Percentiles rank a stretch among this genome's conserved stretches.
phyloP scores from a whole-genome alignment of 768 basidiomycete genomes.

The Multifurca ochricompacta region DNA sequence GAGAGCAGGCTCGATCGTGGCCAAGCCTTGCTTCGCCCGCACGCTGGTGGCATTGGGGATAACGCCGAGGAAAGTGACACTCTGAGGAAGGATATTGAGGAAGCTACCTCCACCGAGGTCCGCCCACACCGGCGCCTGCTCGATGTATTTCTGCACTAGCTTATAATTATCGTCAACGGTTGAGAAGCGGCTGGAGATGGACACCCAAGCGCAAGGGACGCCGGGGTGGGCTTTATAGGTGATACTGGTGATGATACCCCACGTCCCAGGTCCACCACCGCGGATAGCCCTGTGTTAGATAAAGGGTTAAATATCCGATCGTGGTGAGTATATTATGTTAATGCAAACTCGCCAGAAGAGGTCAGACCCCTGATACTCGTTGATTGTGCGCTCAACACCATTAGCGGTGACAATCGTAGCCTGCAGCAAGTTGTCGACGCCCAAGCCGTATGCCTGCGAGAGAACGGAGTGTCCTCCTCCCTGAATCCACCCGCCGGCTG shows the following conservation, averaged over 20 bases:
- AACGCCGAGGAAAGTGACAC: neutral
- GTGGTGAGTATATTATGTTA: neutral
- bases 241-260: constrained; percentile 11
- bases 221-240: constrained; percentile 16
- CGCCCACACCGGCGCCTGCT: neutral
- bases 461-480: constrained; percentile 28
- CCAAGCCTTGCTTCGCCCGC: too few species aligned
- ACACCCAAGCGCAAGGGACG: neutral
- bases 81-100: neutral
- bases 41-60: neutral
- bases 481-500: constrained; percentile 30
- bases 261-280: constrained; percentile 10
- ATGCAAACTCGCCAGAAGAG: constrained; percentile 23
- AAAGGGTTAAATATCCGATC: neutral
- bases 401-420: constrained; percentile 28
- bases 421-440: constrained; percentile 27
- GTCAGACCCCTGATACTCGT: constrained; percentile 24
- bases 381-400: constrained; percentile 25
- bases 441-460: constrained; percentile 25
- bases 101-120: neutral
- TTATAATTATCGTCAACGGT: neutral
- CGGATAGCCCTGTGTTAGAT: constrained; percentile 9
- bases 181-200: neutral
- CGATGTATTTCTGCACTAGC: neutral
- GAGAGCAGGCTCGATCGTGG: too few species aligned